Evolutionary conservation across 2,329 filamentous ascomycete species (phyloP).

Genomic region (Ciborinia camelliae): DNA sequence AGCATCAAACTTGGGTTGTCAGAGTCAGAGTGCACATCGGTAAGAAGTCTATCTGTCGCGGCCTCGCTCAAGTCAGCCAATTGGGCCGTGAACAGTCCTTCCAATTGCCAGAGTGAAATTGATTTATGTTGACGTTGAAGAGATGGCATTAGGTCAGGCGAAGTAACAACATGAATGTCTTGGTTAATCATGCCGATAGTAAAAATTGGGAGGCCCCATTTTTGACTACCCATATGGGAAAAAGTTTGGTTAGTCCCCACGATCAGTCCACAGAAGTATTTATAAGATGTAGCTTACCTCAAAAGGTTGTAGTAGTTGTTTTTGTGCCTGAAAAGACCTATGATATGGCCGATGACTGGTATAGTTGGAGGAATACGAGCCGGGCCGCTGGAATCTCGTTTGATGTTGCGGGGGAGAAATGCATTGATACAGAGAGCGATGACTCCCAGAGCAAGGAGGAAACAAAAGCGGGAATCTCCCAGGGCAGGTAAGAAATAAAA

Average conservation of each 20-base stretch:
- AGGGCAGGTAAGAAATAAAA: neutral
- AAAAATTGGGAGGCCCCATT: slow-evolving; percentile 7
- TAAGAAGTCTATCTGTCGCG: neutral
- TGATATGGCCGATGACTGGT: slow-evolving; percentile 7
- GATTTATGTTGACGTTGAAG: slow-evolving; percentile 8
- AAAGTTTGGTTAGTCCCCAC: neutral
- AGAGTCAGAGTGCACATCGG: neutral
- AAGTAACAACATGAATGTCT: neutral
- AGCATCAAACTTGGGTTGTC: neutral
- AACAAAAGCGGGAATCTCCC: neutral
- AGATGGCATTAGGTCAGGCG: neutral
- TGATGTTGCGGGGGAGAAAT: neutral
- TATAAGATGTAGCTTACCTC: neutral
- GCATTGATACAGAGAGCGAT: neutral
- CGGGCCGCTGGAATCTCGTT: neutral
- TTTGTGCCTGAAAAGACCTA: neutral
- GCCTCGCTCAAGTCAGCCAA: neutral
- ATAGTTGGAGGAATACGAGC: neutral
- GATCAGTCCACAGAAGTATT: too few relatives aligned
- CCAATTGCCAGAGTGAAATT: slow-evolving; percentile 12
- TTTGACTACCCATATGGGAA: neutral
- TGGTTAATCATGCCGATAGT: neutral
- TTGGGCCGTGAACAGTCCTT: slow-evolving; percentile 1
- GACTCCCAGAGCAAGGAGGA: neutral
- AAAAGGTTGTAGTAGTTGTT: slow-evolving; percentile 1